These are phyloP conservation scores for Anthracocystis panici-leucophaei DNA, from an alignment of 1,284 basidiomycete species.

Conservation along the genomic window DNA sequence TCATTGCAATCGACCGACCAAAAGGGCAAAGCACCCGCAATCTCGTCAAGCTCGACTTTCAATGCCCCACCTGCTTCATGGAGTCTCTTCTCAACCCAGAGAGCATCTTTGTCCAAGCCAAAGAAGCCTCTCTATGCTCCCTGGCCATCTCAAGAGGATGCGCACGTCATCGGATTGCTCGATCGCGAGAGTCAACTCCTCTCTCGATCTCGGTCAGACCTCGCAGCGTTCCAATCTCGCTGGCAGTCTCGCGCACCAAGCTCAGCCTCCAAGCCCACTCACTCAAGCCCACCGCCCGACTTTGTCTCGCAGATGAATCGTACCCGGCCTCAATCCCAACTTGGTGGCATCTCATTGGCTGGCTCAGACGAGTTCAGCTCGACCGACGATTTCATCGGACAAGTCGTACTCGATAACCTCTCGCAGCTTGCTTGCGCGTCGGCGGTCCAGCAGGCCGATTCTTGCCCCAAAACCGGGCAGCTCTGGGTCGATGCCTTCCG, in stretches of 20 bases:
- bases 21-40: conserved; percentile 12
- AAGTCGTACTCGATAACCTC: conserved; percentile 9
- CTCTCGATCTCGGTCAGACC: conserved; percentile 1
- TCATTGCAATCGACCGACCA: neutral
- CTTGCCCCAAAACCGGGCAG: conserved; percentile 7
- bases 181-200: conserved; percentile 11
- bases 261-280: neutral
- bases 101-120: conserved; percentile 11
- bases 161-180: conserved; percentile 18
- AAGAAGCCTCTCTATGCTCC: conserved; percentile 29
- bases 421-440: neutral
- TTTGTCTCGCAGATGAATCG: conserved; percentile 23
- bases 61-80: conserved; percentile 20
- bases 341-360: conserved; percentile 5
- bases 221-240: conserved; percentile 22
- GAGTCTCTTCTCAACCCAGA: conserved; percentile 38
- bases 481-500: conserved; percentile 50
- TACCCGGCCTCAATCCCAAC: conserved; percentile 7
- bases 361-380: conserved; percentile 1
- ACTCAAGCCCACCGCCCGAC: conserved; percentile 8
- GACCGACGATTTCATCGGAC: conserved; percentile 18
- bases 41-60: conserved; percentile 7
- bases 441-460: neutral
- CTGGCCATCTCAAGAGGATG: conserved; percentile 27
- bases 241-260: neutral